Base-by-base conservation (phyloP, 169 alveolate genomes). In the Plasmodium gaboni region DNA sequence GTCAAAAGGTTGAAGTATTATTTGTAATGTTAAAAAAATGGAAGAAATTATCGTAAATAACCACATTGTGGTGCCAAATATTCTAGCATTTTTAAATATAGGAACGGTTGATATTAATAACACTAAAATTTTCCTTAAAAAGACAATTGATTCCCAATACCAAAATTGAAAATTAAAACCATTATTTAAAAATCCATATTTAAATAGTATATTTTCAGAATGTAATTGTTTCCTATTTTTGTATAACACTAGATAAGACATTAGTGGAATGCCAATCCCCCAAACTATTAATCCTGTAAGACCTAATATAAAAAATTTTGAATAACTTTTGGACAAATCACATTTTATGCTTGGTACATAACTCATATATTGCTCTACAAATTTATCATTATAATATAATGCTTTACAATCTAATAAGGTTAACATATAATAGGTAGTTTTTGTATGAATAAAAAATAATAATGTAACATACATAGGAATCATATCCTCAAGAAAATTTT, bases 401-500 rank as follows among this genome's bases (percentile, higher is more conserved):
- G 71, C 61, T 17, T 92, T 89, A 88, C 97, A 95, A 69, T 95
- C 97, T 74, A 95, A 87, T 38, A 95, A 90, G 67, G 95, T 93
- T 53, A 95, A 61, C 96, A 95, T 93, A 50, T 63, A 72, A 50
- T 93, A 65, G 32, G 97, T 95, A 9, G 95, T 95, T 63, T 92
- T 74, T 22, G 96, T 93, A 72, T 95, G 94, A 10, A 94, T 83
- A 85, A 94, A 95, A 93, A 95, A 95, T 38, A 95, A 93, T 74
- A 95, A 94, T 22, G 97, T 95, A 72, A 95, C 97, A 73, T 95
- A 94, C 70, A 95, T 94, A 61, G 97, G 97, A 89, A 93, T 95
- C 97, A 95, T 95, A 73, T 95, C 97, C 59, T 95, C 97, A 65
- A 95, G 74, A 64, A 94, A 94, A 83, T 93, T 93, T 73, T 48